Conservation (phyloP, 371 early-diverging fungal species). For the Lichtheimia corymbifera region DNA sequence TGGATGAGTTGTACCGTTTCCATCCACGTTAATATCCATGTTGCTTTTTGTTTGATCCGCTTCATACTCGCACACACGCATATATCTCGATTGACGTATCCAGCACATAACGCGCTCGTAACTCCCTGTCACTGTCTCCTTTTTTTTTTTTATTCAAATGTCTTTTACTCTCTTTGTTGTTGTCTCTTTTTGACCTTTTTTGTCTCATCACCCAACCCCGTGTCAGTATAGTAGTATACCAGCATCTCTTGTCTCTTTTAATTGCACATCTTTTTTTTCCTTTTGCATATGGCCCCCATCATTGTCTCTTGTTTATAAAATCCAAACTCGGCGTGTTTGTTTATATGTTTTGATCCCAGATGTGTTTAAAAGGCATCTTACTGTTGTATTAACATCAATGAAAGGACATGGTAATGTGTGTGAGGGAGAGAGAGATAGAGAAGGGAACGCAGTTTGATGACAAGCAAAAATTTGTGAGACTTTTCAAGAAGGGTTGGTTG, state of each 20-base stretch:
- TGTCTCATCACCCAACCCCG: neutral
- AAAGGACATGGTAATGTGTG: too few relatives aligned
- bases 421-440: too few relatives aligned
- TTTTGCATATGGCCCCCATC: neutral
- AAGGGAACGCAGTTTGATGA: too few relatives aligned
- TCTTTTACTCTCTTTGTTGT: neutral
- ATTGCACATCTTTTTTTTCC: neutral
- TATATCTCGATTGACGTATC: neutral
- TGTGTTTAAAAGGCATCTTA: too few relatives aligned
- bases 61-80: neutral
- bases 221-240: conserved; percentile 11
- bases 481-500: too few relatives aligned
- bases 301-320: too few relatives aligned
- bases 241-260: conserved; percentile 3
- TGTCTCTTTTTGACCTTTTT: neutral
- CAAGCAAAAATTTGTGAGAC: too few relatives aligned
- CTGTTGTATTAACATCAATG: too few relatives aligned
- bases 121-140: neutral
- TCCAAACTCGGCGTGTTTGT: too few relatives aligned
- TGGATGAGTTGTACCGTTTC: conserved; percentile 10
- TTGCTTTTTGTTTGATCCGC: neutral
- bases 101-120: neutral
- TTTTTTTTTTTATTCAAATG: neutral
- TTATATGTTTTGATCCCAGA: too few relatives aligned
- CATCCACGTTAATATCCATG: conserved; percentile 5